Evolutionary conservation across 805 yeast genomes (phyloP).

Genomic region (Lipomyces sp.): DNA sequence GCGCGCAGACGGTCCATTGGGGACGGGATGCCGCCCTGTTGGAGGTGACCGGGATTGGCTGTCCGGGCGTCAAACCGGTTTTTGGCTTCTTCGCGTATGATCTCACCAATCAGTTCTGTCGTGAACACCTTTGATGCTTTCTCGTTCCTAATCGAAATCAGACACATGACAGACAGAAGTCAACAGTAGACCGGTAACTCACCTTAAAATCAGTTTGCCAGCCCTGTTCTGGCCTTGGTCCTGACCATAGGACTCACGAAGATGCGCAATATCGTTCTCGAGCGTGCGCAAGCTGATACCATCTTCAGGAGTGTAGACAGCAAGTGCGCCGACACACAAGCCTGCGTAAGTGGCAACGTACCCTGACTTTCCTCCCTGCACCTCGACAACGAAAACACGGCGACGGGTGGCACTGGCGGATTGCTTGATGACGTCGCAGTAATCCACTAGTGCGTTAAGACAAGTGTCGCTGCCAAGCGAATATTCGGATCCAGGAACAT

Average conservation of each 20-base stretch:
- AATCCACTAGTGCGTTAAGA: slow-evolving; percentile 83
- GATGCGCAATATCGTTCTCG: slow-evolving; percentile 72
- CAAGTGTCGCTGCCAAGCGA: slow-evolving; percentile 96
- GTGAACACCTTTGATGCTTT: slow-evolving; percentile 81
- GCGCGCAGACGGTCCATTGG: slow-evolving; percentile 93
- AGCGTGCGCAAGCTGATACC: slow-evolving; percentile 70
- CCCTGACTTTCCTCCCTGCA: slow-evolving; percentile 97
- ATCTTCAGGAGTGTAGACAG: slow-evolving; percentile 88
- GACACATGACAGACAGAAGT: neutral
- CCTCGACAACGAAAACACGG: slow-evolving; percentile 94
- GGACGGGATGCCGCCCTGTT: slow-evolving; percentile 95
- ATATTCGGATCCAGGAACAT: slow-evolving; percentile 98
- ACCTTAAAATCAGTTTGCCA: slow-evolving; percentile 81
- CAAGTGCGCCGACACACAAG: slow-evolving; percentile 87
- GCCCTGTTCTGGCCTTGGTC: slow-evolving; percentile 81
- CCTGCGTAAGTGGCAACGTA: slow-evolving; percentile 87
- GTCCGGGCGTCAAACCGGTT: slow-evolving; percentile 87
- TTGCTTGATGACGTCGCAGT: slow-evolving; percentile 95
- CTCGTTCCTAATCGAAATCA: slow-evolving; percentile 54
- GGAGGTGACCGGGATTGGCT: slow-evolving; percentile 97
- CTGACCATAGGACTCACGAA: slow-evolving; percentile 67
- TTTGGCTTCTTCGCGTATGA: slow-evolving; percentile 76
- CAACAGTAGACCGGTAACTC: neutral
- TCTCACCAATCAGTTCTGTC: slow-evolving; percentile 80
- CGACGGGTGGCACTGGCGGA: slow-evolving; percentile 93